Percentiles rank a stretch among this genome's conserved stretches.
These are phyloP conservation scores for Ophiosphaerella korrae DNA, from an alignment of 2,329 filamentous ascomycete species.

Conservation along the genomic window DNA sequence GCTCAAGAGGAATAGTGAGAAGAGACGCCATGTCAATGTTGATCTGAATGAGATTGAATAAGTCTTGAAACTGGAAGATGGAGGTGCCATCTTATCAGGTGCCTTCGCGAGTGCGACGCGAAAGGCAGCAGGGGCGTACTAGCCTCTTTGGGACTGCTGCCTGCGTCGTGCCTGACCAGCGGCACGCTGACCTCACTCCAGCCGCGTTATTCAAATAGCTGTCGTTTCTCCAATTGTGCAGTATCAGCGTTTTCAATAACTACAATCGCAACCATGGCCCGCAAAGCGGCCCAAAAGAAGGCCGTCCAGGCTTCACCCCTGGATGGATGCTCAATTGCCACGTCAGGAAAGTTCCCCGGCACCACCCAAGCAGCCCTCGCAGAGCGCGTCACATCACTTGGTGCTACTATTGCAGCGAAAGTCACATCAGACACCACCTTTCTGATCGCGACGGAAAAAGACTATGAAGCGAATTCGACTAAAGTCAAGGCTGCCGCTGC, in stretches of 20 bases:
- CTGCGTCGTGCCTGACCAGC: slow-evolving; percentile 11
- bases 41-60: background rate
- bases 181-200: slow-evolving; percentile 6
- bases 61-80: background rate
- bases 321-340: slow-evolving; percentile 57
- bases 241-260: slow-evolving; percentile 1
- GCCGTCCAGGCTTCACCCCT: slow-evolving; percentile 46
- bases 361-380: slow-evolving; percentile 59
- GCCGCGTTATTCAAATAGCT: slow-evolving; percentile 14
- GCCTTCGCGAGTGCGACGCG: slow-evolving; percentile 15
- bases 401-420: slow-evolving; percentile 55
- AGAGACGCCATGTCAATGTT: slow-evolving; percentile 25
- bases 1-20: slow-evolving; percentile 59
- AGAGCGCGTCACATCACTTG: slow-evolving; percentile 54
- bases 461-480: slow-evolving; percentile 55
- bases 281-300: slow-evolving; percentile 25
- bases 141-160: slow-evolving; percentile 15
- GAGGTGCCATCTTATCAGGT: slow-evolving; percentile 14
- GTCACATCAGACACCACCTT: slow-evolving; percentile 60
- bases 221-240: background rate
- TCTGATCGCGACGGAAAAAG: slow-evolving; percentile 61
- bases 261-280: slow-evolving; percentile 20
- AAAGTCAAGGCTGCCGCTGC: slow-evolving; percentile 59
- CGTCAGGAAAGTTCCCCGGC: slow-evolving; percentile 65
- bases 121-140: slow-evolving; percentile 20